These are phyloP conservation scores for Achaetomiella virescens DNA, from an alignment of 495 filamentous ascomycete species.

Conservation along the genomic window DNA sequence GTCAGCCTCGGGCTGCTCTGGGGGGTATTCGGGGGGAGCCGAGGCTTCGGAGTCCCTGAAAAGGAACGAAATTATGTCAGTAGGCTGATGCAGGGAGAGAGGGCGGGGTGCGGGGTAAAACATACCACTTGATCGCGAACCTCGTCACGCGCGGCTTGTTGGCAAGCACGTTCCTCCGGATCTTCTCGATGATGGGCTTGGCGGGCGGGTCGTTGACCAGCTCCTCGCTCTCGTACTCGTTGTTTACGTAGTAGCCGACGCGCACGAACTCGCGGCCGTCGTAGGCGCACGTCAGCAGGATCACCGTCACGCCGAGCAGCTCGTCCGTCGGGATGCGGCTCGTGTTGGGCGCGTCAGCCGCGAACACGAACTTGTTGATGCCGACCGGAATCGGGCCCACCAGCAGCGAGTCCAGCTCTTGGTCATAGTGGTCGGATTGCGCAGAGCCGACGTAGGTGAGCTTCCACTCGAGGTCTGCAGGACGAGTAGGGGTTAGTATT, in stretches of 20 bases:
- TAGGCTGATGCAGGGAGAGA: conserved; percentile 9
- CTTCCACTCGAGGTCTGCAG: conserved; percentile 94
- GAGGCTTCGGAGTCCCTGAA: conserved; percentile 90
- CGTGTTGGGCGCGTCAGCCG: conserved; percentile 86
- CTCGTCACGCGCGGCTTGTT: conserved; percentile 96
- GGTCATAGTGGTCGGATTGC: conserved; percentile 94
- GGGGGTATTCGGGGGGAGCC: conserved; percentile 91
- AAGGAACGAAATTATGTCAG: neutral
- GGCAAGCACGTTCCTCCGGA: conserved; percentile 83
- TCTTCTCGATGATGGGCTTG: conserved; percentile 85
- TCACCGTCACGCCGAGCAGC: conserved; percentile 94
- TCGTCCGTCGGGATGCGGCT: conserved; percentile 86
- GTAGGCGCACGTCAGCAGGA: conserved; percentile 93
- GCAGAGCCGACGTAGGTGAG: conserved; percentile 97
- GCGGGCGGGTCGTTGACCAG: conserved; percentile 79
- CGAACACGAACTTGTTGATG: conserved; percentile 97
- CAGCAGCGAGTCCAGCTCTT: conserved; percentile 93
- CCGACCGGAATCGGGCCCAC: conserved; percentile 95
- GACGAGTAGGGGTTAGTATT: conserved; percentile 5
- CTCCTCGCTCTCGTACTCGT: conserved; percentile 92
- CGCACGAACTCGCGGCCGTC: conserved; percentile 95
- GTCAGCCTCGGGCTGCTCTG: conserved; percentile 95
- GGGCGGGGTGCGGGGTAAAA: neutral
- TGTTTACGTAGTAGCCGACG: conserved; percentile 98
- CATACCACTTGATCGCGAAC: conserved; percentile 98